Percentiles rank a stretch among this genome's conserved stretches.
phyloP scores from a whole-genome alignment of 2,329 filamentous ascomycete genomes.

The Sarocladiaceae sp. region DNA sequence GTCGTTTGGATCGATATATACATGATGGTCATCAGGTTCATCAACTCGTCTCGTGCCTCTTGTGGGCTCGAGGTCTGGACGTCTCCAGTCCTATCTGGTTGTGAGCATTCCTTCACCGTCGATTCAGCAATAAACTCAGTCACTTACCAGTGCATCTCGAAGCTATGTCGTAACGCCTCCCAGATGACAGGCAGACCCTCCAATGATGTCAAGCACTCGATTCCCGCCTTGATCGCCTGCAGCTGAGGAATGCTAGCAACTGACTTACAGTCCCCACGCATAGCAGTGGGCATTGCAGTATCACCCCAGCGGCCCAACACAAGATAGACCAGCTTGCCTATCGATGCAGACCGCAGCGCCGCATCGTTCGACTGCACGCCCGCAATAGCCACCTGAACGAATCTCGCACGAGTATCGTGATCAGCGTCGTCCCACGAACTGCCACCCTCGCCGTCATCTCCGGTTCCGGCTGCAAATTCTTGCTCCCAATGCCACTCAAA shows the following conservation, averaged over 20 bases:
- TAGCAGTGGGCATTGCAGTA: slow-evolving; percentile 48
- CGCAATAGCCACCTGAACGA: slow-evolving; percentile 49
- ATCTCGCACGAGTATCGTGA: slow-evolving; percentile 46
- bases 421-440: slow-evolving; percentile 60
- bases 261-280: slow-evolving; percentile 35
- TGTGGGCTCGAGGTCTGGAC: slow-evolving; percentile 35
- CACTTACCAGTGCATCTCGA: slow-evolving; percentile 50
- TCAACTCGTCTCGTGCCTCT: slow-evolving; percentile 52
- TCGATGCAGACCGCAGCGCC: slow-evolving; percentile 42
- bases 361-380: slow-evolving; percentile 38
- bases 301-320: slow-evolving; percentile 65
- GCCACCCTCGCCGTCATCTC: slow-evolving; percentile 26
- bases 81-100: slow-evolving; percentile 38
- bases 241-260: slow-evolving; percentile 51
- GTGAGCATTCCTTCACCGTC: not conserved
- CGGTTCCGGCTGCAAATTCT: slow-evolving; percentile 9
- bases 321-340: slow-evolving; percentile 54
- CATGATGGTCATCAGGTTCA: slow-evolving; percentile 58
- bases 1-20: slow-evolving; percentile 54
- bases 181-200: slow-evolving; percentile 46
- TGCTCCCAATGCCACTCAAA: slow-evolving; percentile 73
- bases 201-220: slow-evolving; percentile 43
- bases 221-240: slow-evolving; percentile 51
- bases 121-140: no score
- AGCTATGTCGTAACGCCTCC: slow-evolving; percentile 41